These are phyloP conservation scores for Globisporangium nagaii DNA, from an alignment of 352 stramenopile genomes.

Conservation along the genomic window DNA sequence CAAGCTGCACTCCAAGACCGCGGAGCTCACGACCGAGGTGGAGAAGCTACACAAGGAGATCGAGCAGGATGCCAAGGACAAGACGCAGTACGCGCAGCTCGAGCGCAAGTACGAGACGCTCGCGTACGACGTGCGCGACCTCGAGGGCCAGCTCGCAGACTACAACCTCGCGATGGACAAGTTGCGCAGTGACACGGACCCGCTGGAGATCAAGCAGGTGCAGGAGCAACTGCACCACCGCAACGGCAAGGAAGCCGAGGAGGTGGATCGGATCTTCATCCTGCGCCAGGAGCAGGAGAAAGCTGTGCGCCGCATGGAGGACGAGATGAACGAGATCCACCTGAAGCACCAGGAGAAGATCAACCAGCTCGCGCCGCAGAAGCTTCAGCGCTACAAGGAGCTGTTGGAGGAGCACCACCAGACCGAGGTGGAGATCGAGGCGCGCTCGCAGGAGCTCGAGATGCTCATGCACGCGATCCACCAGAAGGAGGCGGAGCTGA, in stretches of 20 bases:
- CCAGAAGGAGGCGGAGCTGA: conserved; percentile 69
- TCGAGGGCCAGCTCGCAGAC: conserved; percentile 91
- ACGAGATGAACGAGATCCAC: conserved; percentile 76
- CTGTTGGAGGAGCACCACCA: conserved; percentile 68
- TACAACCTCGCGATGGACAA: conserved; percentile 95
- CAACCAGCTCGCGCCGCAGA: conserved; percentile 83
- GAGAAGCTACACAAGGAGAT: conserved; percentile 77
- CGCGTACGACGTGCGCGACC: conserved; percentile 58
- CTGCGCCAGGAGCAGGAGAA: conserved; percentile 82
- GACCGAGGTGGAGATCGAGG: conserved; percentile 73
- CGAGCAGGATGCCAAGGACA: conserved; percentile 83
- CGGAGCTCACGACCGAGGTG: conserved; percentile 81
- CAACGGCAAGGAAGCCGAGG: conserved; percentile 80
- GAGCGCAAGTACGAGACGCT: conserved; percentile 76
- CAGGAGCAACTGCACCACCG: conserved; percentile 63
- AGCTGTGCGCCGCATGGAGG: conserved; percentile 55
- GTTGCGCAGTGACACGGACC: conserved; percentile 61
- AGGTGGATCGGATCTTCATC: conserved; percentile 88
- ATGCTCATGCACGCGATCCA: conserved; percentile 70
- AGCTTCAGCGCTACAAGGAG: conserved; percentile 76
- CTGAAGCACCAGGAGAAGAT: conserved; percentile 83
- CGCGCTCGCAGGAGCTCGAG: conserved; percentile 58
- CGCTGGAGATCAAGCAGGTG: conserved; percentile 60
- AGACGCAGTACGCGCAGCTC: conserved; percentile 86
- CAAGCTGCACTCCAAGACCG: conserved; percentile 87